Evolutionary conservation across 1,139 yeast genomes (phyloP), one percentile per base, ranked within the genome.

Genomic region (Ogataea hybrid): DNA sequence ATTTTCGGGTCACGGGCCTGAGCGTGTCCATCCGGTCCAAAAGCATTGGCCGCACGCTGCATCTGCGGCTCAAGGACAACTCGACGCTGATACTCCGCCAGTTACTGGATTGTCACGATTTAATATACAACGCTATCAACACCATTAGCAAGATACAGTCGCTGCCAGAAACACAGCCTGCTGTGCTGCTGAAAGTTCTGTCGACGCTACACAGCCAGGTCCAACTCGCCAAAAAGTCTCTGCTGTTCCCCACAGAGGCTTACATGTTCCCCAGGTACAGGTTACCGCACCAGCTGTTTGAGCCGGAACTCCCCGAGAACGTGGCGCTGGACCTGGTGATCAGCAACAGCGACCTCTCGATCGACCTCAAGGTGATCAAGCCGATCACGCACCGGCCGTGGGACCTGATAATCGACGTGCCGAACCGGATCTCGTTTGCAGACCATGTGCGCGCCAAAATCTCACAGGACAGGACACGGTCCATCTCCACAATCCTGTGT

Each of bases 101-200:
- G 39, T 39, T 63, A 15, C 40, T 57, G 8, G 65, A 62, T 33
- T 62, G 67, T 39, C 62, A 59, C 41, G 64, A 62, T 27, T 49
- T 55, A 3, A 57, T 62, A 6, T 49, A 54, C 44, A 58, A 58
- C 32, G 54, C 64, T 1, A 45, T 63, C 8, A 37, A 46, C 2
- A 47, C 51, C 4, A 46, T 63, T 12, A 58, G 58, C 23, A 56
- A 53, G 22, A 44, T 62, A 11, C 35, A 47, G 4, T 51, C 53
- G 10, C 51, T 46, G 28, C 33, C 33, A 11, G 39, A 45, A 11
- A 20, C 53, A 8, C 52, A 49, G 36, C 46, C 47, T 11, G 32
- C 41, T 12, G 40, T 47, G 9, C 54, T 56, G 42, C 42, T 53
- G 10, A 53, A 49, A 18, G 52, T 48, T 30, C 38, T 57, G 16